Evolutionary conservation across 2,329 filamentous ascomycete species (phyloP).

Genomic region (Ophiostoma sp.): DNA sequence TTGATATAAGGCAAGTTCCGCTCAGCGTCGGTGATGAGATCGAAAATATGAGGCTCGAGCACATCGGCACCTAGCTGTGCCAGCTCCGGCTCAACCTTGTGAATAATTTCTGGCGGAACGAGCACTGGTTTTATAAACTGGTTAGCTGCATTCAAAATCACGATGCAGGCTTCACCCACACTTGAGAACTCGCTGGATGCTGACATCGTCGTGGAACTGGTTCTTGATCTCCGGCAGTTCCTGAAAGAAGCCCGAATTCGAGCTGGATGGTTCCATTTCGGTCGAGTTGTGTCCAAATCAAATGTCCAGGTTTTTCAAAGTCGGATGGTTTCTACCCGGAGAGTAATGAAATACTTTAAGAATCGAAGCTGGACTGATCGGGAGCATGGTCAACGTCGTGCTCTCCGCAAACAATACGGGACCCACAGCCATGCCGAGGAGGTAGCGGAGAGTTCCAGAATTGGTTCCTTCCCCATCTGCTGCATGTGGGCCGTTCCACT

Average conservation of each 20-base stretch:
- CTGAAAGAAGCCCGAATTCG: constrained; percentile 53
- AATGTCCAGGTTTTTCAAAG: no score
- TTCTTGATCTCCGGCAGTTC: constrained; percentile 48
- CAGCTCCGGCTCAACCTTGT: constrained; percentile 41
- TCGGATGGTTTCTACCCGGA: no score
- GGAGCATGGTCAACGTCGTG: neutral
- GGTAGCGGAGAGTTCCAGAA: constrained; percentile 10
- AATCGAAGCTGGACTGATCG: neutral
- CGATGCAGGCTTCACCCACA: constrained; percentile 36
- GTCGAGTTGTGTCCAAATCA: neutral
- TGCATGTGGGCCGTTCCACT: neutral
- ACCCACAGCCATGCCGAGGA: constrained; percentile 16
- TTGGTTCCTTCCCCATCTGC: neutral
- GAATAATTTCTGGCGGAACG: constrained; percentile 40
- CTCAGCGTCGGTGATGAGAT: constrained; percentile 59
- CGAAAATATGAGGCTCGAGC: constrained; percentile 50
- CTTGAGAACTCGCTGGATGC: constrained; percentile 47
- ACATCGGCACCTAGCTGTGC: constrained; percentile 48
- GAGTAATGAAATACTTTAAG: neutral
- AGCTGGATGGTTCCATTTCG: constrained; percentile 42
- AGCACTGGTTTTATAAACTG: constrained; percentile 41
- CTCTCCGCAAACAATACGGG: neutral
- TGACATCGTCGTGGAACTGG: constrained; percentile 52
- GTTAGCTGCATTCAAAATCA: no score
- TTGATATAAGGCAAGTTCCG: constrained; percentile 56